Base-by-base conservation (phyloP, 768 basidiomycete species). In the Kwoniella heveanensis region DNA sequence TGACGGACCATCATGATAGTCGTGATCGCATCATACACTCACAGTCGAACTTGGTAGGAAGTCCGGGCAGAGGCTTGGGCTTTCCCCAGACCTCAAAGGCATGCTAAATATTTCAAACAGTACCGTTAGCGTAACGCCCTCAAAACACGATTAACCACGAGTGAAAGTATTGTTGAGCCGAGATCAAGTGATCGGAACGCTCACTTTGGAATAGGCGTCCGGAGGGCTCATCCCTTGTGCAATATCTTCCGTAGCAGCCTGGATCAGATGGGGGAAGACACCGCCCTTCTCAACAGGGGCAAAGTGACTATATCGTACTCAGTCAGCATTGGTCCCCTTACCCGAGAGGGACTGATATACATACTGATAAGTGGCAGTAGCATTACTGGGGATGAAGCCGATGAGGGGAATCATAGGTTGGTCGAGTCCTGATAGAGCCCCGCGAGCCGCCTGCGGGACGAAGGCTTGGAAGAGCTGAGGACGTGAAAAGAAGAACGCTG, bases 41-140 rank as follows among this genome's bases (percentile, higher is more conserved):
- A 63, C 53, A 73, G 55, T 73, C 71, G 27, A 51, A 67, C 46
- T 62, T 70, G 10, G 65, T 26, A 6, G 66, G 63, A 21, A 73
- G 50, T 19, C 64, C 71, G 7, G 71, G 71, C 15, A 73, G 46
- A 6, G 50, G 44, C 22, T 29, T 52, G 7, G 67, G 51, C 17
- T 25, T 29, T 21, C 71, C 71, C n/a, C 48, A 25, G 24, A 36
- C 44, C 9, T 24, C 62, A 25, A 67, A 66, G 4, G 55, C 57
- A 30, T 66, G 64, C 64, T 68, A 46, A 0, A 15, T 60, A 32
- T 32, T 6, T 32, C 7, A 32, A 32, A 32, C 13, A n/a, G n/a
- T n/a, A n/a, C n/a, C n/a, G n/a, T n/a, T n/a, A n/a, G n/a, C n/a
- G n/a, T n/a, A n/a, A n/a, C n/a, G n/a, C n/a, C n/a, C n/a, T n/a